Percentiles rank a stretch among this genome's conserved stretches.
Evolutionary conservation across 1,284 basidiomycete genomes (phyloP).

Genomic region (Porphyrellus sp.): DNA sequence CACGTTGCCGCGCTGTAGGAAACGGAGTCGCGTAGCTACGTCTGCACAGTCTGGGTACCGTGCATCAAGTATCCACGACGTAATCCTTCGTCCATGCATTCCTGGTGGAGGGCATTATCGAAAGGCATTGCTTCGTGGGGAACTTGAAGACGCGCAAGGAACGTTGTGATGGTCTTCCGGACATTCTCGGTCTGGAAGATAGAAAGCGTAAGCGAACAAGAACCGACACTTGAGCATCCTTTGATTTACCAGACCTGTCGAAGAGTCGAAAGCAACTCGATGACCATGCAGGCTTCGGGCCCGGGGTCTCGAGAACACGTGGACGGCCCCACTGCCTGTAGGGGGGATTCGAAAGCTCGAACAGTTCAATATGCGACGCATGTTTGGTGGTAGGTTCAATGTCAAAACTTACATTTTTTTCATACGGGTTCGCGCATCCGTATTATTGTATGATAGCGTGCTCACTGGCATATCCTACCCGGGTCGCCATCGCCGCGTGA

Average conservation of each 20-base stretch:
- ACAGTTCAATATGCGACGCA: neutral
- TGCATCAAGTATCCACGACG: neutral
- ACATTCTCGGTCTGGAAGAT: neutral
- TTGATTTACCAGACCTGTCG: neutral
- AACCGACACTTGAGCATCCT: neutral
- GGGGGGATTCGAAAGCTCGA: neutral
- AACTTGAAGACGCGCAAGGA: neutral
- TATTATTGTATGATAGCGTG: no score
- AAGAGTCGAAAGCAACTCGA: neutral
- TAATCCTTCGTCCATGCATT: neutral
- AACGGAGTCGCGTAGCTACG: neutral
- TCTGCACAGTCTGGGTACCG: neutral
- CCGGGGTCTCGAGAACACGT: no score
- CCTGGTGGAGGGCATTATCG: neutral
- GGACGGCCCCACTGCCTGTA: no score
- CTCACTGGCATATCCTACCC: no score
- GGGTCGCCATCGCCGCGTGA: no score
- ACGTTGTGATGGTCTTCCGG: neutral
- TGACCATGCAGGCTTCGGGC: no score
- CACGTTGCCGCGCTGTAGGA: neutral
- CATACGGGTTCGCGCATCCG: no score
- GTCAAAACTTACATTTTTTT: no score
- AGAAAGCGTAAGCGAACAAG: neutral
- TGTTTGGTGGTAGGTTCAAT: no score
- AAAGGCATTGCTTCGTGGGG: neutral